Evolutionary conservation across 768 basidiomycete species (phyloP).

Genomic region (Amanita exitialis): DNA sequence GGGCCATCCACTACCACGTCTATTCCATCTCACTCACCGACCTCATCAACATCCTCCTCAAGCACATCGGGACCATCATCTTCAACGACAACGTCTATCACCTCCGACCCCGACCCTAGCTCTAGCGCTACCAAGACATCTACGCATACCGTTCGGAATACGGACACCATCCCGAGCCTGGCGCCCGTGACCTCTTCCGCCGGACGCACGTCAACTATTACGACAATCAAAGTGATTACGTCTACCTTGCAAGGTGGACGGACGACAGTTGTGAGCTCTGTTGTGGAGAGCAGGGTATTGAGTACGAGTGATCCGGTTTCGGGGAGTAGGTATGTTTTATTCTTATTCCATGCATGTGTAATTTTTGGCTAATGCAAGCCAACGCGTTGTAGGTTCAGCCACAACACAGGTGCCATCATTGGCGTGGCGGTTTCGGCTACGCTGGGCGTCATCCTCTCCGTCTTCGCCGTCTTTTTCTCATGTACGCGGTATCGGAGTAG

Average conservation of each 20-base stretch:
- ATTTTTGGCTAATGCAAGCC: background rate
- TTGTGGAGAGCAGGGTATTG: slow-evolving; percentile 20
- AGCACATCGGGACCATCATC: background rate
- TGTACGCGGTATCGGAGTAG: slow-evolving; percentile 17
- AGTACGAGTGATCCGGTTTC: slow-evolving; percentile 18
- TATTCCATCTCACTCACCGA: background rate
- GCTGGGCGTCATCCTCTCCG: slow-evolving; percentile 17
- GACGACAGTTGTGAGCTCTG: slow-evolving; percentile 12
- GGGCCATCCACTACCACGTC: background rate
- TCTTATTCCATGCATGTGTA: no score
- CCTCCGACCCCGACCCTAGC: background rate
- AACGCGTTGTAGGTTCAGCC: slow-evolving; percentile 19
- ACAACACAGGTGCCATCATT: slow-evolving; percentile 27
- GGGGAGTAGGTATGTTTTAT: slow-evolving; percentile 4
- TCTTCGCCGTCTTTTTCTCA: slow-evolving; percentile 21
- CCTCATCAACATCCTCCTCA: background rate
- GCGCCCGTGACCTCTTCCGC: background rate
- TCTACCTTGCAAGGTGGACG: slow-evolving; percentile 10
- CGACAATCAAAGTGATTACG: slow-evolving; percentile 11
- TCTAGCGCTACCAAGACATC: background rate
- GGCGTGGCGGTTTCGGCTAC: slow-evolving; percentile 24
- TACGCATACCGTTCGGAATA: background rate
- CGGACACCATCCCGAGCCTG: background rate
- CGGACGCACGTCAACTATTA: slow-evolving; percentile 7
- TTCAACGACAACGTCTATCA: background rate